phyloP scores from a whole-genome alignment of 768 basidiomycete genomes.

The Termitomyces heimii region DNA sequence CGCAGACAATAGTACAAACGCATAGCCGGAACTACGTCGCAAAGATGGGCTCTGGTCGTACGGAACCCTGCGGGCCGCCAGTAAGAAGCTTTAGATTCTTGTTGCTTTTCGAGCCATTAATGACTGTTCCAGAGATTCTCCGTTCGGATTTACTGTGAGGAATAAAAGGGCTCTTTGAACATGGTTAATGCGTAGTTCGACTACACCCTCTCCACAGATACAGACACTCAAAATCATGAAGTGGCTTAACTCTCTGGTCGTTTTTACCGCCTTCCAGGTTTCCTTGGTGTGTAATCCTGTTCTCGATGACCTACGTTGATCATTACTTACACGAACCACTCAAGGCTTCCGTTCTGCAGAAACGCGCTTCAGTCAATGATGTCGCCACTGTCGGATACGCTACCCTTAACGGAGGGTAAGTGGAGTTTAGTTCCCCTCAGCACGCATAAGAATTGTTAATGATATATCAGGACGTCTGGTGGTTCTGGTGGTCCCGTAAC shows the following conservation, averaged over 20 bases:
- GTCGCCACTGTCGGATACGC: constrained; percentile 35
- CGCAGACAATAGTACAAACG: not conserved
- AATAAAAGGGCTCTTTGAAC: not conserved
- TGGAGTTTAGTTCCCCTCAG: not conserved
- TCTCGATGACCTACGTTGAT: not conserved
- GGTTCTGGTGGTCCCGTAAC: constrained; percentile 37
- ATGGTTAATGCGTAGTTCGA: not conserved
- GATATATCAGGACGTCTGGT: constrained; percentile 30
- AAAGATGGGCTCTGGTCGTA: not conserved
- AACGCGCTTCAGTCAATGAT: constrained; percentile 31
- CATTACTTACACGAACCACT: not conserved
- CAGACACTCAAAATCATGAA: constrained; percentile 10
- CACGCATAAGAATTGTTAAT: not conserved
- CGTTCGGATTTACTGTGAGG: not conserved
- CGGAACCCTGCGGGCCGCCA: constrained; percentile 9
- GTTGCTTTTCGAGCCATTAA: not conserved
- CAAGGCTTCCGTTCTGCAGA: constrained; percentile 18
- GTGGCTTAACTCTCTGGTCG: constrained; percentile 17
- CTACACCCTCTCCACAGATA: not conserved
- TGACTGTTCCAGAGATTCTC: constrained; percentile 1
- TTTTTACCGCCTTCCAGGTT: constrained; percentile 13
- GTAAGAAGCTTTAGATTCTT: not conserved
- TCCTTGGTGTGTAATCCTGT: constrained; percentile 8
- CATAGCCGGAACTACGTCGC: not conserved
- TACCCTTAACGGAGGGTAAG: constrained; percentile 30